phyloP scores from a whole-genome alignment of 2,329 filamentous ascomycete genomes.

The Seiridium unicorne region DNA sequence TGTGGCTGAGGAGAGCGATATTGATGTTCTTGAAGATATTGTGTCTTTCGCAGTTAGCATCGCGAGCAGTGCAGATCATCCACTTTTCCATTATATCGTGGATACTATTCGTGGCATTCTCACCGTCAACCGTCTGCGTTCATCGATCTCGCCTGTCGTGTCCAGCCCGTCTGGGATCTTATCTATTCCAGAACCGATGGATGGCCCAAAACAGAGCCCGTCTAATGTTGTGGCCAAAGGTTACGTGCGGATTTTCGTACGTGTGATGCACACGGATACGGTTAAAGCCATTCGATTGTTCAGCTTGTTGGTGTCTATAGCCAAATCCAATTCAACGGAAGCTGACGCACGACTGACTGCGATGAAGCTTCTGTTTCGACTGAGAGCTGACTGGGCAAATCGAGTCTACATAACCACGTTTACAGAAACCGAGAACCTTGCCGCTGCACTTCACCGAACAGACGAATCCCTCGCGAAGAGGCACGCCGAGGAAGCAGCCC shows the following conservation, averaged over 20 bases:
- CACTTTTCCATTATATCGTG: constrained; percentile 59
- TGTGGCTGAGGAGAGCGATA: constrained; percentile 62
- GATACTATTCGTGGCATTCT: constrained; percentile 52
- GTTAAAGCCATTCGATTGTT: constrained; percentile 64
- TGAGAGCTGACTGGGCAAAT: constrained; percentile 80
- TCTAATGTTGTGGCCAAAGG: constrained; percentile 71
- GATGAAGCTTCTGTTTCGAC: constrained; percentile 76
- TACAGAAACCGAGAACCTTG: constrained; percentile 72
- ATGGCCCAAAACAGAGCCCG: constrained; percentile 45
- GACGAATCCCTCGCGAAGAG: constrained; percentile 51
- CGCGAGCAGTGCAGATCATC: constrained; percentile 55
- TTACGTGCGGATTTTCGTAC: constrained; percentile 74
- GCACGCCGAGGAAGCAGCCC: constrained; percentile 49
- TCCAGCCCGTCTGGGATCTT: constrained; percentile 20
- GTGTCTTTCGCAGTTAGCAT: constrained; percentile 65
- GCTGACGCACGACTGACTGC: constrained; percentile 70
- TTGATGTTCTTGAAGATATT: constrained; percentile 61
- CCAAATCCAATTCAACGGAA: constrained; percentile 57
- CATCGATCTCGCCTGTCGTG: constrained; percentile 33
- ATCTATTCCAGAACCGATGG: constrained; percentile 22
- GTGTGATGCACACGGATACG: constrained; percentile 65
- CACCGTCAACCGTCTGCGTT: constrained; percentile 44
- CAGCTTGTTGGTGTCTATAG: constrained; percentile 62
- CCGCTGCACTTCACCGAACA: constrained; percentile 68
- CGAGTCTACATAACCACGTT: constrained; percentile 69